Evolutionary conservation across 2,329 filamentous ascomycete species (phyloP).

Genomic region (Colletotrichum spinosum): DNA sequence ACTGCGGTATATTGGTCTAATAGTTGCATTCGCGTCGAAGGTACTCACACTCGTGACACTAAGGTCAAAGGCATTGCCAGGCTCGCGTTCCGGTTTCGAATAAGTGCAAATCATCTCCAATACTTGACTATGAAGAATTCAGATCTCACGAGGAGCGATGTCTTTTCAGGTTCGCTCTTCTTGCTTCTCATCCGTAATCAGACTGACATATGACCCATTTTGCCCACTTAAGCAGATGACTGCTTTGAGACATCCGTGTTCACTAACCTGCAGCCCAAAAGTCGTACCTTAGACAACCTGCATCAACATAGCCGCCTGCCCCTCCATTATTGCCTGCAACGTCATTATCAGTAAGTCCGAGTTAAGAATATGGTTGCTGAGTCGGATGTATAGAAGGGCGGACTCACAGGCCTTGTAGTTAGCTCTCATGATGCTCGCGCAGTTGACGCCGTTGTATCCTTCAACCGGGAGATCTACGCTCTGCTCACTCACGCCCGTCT

Average conservation of each 20-base stretch:
- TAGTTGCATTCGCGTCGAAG: too few species aligned
- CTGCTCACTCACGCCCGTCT: not conserved
- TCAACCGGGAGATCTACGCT: not conserved
- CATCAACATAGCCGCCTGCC: not conserved
- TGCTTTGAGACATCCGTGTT: not conserved
- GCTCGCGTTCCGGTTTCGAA: too few species aligned
- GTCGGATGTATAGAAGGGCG: not conserved
- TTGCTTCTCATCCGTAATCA: too few species aligned
- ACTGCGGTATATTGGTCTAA: accelerated
- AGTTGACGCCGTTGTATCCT: not conserved
- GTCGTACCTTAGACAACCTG: not conserved
- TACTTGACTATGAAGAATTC: too few species aligned
- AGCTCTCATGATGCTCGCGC: not conserved
- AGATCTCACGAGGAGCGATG: too few species aligned
- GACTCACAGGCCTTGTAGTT: not conserved
- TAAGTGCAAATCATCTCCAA: too few species aligned
- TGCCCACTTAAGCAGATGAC: not conserved
- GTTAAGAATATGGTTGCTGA: not conserved
- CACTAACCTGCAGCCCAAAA: not conserved
- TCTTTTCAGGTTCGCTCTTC: too few species aligned
- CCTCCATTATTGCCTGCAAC: not conserved
- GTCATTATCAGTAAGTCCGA: not conserved
- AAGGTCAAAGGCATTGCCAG: too few species aligned
- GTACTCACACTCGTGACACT: too few species aligned
- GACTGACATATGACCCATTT: accelerated